Evolutionary conservation across 2,329 filamentous ascomycete genomes (phyloP), one percentile per base, ranked within the genome.

Genomic region (Diaporthe longicolla): DNA sequence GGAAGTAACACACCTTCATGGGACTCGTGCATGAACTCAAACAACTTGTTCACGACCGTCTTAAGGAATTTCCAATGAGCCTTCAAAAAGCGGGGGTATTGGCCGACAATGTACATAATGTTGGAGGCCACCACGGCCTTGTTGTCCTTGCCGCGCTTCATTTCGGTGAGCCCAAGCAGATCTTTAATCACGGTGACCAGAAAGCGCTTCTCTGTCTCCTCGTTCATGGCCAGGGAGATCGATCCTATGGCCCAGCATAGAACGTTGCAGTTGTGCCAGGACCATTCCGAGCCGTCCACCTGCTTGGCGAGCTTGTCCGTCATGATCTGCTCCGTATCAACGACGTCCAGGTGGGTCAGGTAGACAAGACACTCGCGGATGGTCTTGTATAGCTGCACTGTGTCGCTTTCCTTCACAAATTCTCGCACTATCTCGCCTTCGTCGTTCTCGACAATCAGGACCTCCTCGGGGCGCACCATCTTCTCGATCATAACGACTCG

Each of bases 31-130:
- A 99, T 99, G 82, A 99, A 99, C 86, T 99, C 97, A 80, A 99
- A 99, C 7, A 99, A 90, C 87, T 99, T 99, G 86, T 99, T 99
- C 81, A 99, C 97, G 24, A 99, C 97, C 3, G 97, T 99, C 91
- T 99, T 99, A 73, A 99, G 88, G 86, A 99, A 99, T 83, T 99
- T 99, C 97, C 97, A 99, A 84, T 99, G 97, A 1, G 97, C 97
- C 87, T 99, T 99, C 79, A 99, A 87, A 86, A 99, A 99, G 26
- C 97, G 94, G 50, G 97, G 97, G 82, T 99, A 99, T 82, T 99
- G 97, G 74, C 97, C 97, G 76, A 99, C 97, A 85, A 99, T 99
- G 83, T 99, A 99, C 97, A 99, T 99, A 81, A 99, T 99, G 86
- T 99, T 99, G 85, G 95, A 98, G 76, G 97, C 97, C 54, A 99